Percentiles rank a stretch among this genome's conserved stretches.
phyloP scores from a whole-genome alignment of 108 stramenopile species.

The Skeletonema marinoi region DNA sequence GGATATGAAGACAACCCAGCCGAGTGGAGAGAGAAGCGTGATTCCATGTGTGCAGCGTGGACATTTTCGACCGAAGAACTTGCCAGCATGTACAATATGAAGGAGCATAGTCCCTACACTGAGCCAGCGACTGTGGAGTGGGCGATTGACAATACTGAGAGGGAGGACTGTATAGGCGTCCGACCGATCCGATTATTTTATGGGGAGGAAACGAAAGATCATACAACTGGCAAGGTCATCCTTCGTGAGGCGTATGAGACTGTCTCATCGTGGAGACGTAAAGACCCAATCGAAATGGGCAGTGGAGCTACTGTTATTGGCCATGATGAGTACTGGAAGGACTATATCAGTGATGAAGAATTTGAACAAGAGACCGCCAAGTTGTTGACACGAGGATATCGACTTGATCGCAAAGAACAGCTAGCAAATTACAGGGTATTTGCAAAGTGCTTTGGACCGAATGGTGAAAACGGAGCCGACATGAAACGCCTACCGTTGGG shows the following conservation, averaged over 20 bases:
- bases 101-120: conserved; percentile 44
- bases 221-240: conserved; percentile 56
- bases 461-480: conserved; percentile 26
- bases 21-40: conserved; percentile 57
- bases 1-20: conserved; percentile 30
- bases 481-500: conserved; percentile 33
- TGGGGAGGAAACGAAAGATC: conserved; percentile 20
- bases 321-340: conserved; percentile 45
- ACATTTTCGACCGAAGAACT: conserved; percentile 54
- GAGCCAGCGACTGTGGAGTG: conserved; percentile 40
- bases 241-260: conserved; percentile 61
- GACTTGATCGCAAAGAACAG: conserved; percentile 36
- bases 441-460: conserved; percentile 23
- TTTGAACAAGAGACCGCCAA: conserved; percentile 15
- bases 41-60: conserved; percentile 59
- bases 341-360: conserved; percentile 31
- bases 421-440: conserved; percentile 43
- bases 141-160: conserved; percentile 40
- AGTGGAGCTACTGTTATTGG: conserved; percentile 59
- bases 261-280: conserved; percentile 61
- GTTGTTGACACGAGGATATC: conserved; percentile 27
- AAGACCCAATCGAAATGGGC: conserved; percentile 69
- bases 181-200: conserved; percentile 32
- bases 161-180: conserved; percentile 41
- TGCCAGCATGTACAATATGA: conserved; percentile 43